A percentile compares a stretch with the other conserved stretches of the same genome.
These are phyloP conservation scores for Luffa acutangula DNA, from an alignment of 306 rosid species.

Conservation along the genomic window DNA sequence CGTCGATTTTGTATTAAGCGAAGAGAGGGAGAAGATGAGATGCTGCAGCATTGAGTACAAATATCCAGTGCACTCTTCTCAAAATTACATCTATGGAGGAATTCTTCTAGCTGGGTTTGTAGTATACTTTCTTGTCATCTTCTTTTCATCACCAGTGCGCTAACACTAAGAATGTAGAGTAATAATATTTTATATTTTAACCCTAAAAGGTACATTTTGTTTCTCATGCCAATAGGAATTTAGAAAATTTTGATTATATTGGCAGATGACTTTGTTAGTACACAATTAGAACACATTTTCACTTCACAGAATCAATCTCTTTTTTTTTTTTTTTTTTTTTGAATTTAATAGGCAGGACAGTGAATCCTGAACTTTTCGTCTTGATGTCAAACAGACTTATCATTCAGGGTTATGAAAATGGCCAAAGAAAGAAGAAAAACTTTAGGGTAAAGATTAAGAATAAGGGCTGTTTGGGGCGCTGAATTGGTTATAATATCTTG, in stretches of 20 bases:
- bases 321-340: not conserved
- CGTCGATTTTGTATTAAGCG: slow-evolving; percentile 60
- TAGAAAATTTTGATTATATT: slow-evolving; percentile 6
- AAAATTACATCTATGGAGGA: slow-evolving; percentile 78
- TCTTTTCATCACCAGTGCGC: slow-evolving; percentile 77
- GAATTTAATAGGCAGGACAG: not conserved
- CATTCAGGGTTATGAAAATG: too few relatives aligned
- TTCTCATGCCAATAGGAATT: not conserved
- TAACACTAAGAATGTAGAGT: slow-evolving; percentile 18
- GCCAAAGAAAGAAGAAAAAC: too few relatives aligned
- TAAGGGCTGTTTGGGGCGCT: too few relatives aligned
- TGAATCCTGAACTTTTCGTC: not conserved
- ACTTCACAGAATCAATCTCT: not conserved
- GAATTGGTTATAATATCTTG: too few relatives aligned
- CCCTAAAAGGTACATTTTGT: not conserved
- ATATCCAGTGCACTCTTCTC: slow-evolving; percentile 70
- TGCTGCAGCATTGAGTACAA: slow-evolving; percentile 84
- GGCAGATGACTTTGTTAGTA: not conserved
- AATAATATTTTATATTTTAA: not conserved
- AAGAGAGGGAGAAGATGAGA: slow-evolving; percentile 71
- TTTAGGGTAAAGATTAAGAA: too few relatives aligned
- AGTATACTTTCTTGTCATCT: slow-evolving; percentile 83
- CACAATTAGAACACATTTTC: not conserved
- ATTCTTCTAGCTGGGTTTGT: slow-evolving; percentile 85
- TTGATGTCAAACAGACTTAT: too few relatives aligned